Evolutionary conservation across 2,329 filamentous ascomycete species (phyloP).

Genomic region (Tolypocladium album): DNA sequence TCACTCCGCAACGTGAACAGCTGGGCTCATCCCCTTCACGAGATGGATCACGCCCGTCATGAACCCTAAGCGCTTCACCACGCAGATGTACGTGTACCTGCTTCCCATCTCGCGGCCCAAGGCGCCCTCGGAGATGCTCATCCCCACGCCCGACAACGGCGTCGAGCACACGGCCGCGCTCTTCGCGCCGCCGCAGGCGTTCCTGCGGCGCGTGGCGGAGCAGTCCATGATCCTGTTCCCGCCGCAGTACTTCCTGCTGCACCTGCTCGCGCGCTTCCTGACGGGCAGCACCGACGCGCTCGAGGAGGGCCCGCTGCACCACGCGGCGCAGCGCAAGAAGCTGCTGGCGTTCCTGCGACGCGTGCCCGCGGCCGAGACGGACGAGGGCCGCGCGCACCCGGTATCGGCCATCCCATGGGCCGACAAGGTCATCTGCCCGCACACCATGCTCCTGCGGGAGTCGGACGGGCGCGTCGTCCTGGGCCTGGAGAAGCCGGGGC

Average conservation of each 20-base stretch:
- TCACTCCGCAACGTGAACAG: slow-evolving; percentile 19
- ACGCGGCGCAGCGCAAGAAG: slow-evolving; percentile 34
- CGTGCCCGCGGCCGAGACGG: slow-evolving; percentile 29
- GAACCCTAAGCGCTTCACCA: slow-evolving; percentile 70
- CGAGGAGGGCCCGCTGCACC: slow-evolving; percentile 21
- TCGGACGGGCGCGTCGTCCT: slow-evolving; percentile 39
- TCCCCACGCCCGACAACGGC: slow-evolving; percentile 63
- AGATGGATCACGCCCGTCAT: slow-evolving; percentile 79
- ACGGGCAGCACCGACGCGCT: slow-evolving; percentile 18
- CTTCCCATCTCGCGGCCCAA: slow-evolving; percentile 45
- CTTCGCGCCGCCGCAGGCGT: slow-evolving; percentile 61
- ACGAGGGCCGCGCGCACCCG: slow-evolving; percentile 24
- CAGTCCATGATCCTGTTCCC: slow-evolving; percentile 78
- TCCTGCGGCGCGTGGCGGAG: slow-evolving; percentile 52
- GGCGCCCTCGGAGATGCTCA: slow-evolving; percentile 37
- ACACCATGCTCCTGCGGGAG: slow-evolving; percentile 31
- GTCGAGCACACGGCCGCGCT: slow-evolving; percentile 59
- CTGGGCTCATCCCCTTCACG: slow-evolving; percentile 69
- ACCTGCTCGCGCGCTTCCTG: slow-evolving; percentile 45
- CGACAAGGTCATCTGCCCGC: slow-evolving; percentile 52
- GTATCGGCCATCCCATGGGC: slow-evolving; percentile 41
- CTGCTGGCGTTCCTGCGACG: slow-evolving; percentile 43
- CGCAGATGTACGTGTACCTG: slow-evolving; percentile 95
- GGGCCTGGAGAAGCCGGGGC: slow-evolving; percentile 46
- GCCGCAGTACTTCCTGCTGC: slow-evolving; percentile 71